phyloP scores from a whole-genome alignment of 1,284 basidiomycete species.

The Cystobasidium sp. region DNA sequence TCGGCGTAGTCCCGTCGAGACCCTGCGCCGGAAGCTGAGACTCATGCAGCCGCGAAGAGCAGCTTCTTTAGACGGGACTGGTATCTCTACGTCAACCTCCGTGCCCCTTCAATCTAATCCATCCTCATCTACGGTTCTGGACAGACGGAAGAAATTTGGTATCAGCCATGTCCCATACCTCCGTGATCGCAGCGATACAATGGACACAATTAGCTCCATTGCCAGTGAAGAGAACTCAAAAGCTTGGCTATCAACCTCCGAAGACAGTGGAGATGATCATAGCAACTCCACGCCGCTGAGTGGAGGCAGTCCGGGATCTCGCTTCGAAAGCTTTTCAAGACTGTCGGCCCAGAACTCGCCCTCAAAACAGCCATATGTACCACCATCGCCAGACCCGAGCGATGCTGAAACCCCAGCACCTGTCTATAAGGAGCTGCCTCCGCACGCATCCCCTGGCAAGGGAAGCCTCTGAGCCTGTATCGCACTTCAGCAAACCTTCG shows the following conservation, averaged over 20 bases:
- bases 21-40: constrained; percentile 16
- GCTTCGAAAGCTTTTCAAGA: not conserved
- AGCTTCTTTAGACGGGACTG: constrained; percentile 16
- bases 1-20: constrained; percentile 21
- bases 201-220: constrained; percentile 24
- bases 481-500: not conserved
- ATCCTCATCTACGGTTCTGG: not conserved
- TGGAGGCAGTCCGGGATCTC: not conserved
- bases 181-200: constrained; percentile 19
- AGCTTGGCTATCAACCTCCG: constrained; percentile 42
- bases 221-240: constrained; percentile 28
- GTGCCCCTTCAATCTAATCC: not conserved
- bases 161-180: not conserved
- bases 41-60: constrained; percentile 23
- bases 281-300: not conserved
- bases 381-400: constrained; percentile 37
- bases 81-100: not conserved
- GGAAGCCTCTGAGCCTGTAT: not conserved
- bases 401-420: constrained; percentile 30
- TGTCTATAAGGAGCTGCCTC: constrained; percentile 1
- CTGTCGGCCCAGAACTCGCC: not conserved
- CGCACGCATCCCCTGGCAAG: not conserved
- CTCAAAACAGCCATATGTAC: not conserved
- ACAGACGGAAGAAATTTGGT: constrained; percentile 17
- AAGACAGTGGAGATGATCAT: constrained; percentile 35